These are phyloP conservation scores for Xylariaceae sp. DNA, from an alignment of 2,329 filamentous ascomycete genomes.

Conservation along the genomic window DNA sequence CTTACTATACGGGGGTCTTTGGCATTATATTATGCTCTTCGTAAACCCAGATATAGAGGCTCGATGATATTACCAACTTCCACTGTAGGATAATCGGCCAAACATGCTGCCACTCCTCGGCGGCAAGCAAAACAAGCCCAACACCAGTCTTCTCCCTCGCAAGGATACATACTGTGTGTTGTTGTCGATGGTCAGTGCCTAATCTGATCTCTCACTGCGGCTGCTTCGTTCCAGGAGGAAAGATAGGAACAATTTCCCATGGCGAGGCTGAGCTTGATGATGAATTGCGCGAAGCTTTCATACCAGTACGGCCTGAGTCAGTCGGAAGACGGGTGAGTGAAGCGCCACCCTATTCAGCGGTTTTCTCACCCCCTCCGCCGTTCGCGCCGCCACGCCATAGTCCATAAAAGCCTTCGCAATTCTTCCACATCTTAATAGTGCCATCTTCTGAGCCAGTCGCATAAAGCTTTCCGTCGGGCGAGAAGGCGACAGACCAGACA, in stretches of 20 bases:
- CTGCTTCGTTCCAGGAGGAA: not conserved
- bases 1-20: too few relatives aligned
- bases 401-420: conserved; percentile 61
- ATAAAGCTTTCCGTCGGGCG: conserved; percentile 92
- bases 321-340: conserved; percentile 13
- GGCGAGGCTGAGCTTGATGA: conserved; percentile 9
- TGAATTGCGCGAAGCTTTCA: conserved; percentile 5
- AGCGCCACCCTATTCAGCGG: conserved; percentile 32
- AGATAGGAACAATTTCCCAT: conserved; percentile 8
- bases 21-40: too few relatives aligned
- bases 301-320: conserved; percentile 5
- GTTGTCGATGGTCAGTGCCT: too few relatives aligned
- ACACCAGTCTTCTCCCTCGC: too few relatives aligned
- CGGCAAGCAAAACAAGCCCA: too few relatives aligned
- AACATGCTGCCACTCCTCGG: too few relatives aligned
- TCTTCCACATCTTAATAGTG: conserved; percentile 89
- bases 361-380: conserved; percentile 24
- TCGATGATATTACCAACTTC: too few relatives aligned
- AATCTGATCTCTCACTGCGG: too few relatives aligned
- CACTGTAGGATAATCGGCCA: too few relatives aligned
- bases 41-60: too few relatives aligned
- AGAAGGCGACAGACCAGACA: conserved; percentile 94
- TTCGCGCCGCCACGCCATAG: conserved; percentile 53
- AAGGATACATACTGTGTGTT: too few relatives aligned
- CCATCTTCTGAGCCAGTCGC: conserved; percentile 96